Base-by-base conservation (phyloP, 2,329 filamentous ascomycete species). In the Neonectria hederae region DNA sequence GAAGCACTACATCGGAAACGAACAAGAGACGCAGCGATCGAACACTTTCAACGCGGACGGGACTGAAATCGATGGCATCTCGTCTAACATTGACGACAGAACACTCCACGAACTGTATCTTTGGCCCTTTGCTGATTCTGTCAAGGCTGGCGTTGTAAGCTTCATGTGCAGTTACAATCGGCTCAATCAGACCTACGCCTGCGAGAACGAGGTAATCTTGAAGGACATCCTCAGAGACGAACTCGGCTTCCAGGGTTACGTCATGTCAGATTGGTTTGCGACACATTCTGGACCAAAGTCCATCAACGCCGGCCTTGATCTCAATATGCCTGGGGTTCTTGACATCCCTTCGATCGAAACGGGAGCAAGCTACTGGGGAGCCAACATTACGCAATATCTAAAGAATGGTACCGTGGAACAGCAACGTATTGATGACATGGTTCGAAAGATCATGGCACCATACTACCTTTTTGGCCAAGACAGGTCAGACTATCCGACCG, bases 31-130 rank as follows among this genome's bases (percentile, higher is more conserved):
- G 2, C 62, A 69, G 54, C 63, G 73, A 48, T 73, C 69, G 61
- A 69, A 68, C 26, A 55, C 43, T 14, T 68, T 51, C 53, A 62
- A 57, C 30, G 32, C 51, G 45, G 70, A 72, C 38, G 71, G 71
- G 30, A 68, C 63, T 5, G n/a, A 62, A 4, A 69, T 59, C 24
- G 67, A 67, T 26, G 60, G 72, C 7, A 17, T 76, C 13, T 72
- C 67, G n/a, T 69, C 72, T 28, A 86, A 87, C 66, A 82, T 87
- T 13, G 84, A 87, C 58, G 87, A 89, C 74, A 78, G 86, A 7
- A 85, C 86, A 3, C 77, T 88, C 55, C 86, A 89, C 71, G 87
- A 88, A 49, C 62, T 72, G n/a, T 75, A 74, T 60, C 70, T 73
- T 40, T 74, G 72, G 72, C 73, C 72, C 5, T 75, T 74, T 35